Base-by-base conservation (phyloP, 2,329 filamentous ascomycete genomes). In the Hypoxylon sp. region DNA sequence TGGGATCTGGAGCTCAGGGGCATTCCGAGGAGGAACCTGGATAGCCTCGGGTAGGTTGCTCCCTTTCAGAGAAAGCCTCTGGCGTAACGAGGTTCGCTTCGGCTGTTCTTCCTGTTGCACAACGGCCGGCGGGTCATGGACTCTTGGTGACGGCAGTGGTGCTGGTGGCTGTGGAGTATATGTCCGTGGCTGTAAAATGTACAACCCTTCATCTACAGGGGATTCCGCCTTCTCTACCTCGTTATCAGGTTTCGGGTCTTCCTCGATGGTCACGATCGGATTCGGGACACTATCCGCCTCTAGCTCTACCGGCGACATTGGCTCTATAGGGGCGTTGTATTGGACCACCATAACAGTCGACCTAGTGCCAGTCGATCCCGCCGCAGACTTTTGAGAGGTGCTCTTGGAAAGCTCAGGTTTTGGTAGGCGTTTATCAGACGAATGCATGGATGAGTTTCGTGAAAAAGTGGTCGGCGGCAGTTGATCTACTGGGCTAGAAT, bases 161-260 rank as follows among this genome's bases (percentile, higher is more conserved):
- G 82, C 80, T 0, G 84, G 81, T 3, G 82, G 83, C 55, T 83
- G 80, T 0, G 87, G 87, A 0, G 86, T 88, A 71, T 89, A 89
- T 0, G 86, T 88, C 35, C 83, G 81, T 11, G 87, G 87, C 69
- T 89, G 87, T 3, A 90, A 79, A 22, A 89, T 80, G 65, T 83
- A 88, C 1, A 88, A 73, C 0, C 81, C 77, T 9, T 81, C 80
- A 42, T 86, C 81, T 39, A 78, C 76, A 13, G 74, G 67, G 6
- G 72, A 71, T 54, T 72, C 69, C 3, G 26, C 59, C 44, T 71
- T 61, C 59, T 63, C 69, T 52, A 66, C 63, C n/a, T 74, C 71
- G 3, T 55, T 67, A 10, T 73, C 73, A 6, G 71, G 58, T 59
- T 71, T 67, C 13, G 54, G 60, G 39, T 72, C 70, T 14, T 76